Evolutionary conservation across 2,329 filamentous ascomycete species (phyloP), one percentile per base, ranked within the genome.

Genomic region (Fusarium sp.): DNA sequence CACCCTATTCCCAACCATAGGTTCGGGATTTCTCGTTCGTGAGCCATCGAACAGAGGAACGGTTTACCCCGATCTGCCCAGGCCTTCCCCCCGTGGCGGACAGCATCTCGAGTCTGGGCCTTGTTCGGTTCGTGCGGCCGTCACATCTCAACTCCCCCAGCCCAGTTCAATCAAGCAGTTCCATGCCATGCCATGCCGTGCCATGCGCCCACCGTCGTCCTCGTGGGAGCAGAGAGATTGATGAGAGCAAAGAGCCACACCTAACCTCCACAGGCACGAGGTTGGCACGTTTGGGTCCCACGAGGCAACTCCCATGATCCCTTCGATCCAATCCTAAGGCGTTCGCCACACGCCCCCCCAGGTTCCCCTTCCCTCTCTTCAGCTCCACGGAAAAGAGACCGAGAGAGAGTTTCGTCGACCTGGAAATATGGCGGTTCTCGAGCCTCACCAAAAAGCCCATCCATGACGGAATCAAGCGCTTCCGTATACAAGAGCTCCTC

Each of bases 111-210:
- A 59, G 49, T 58, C 40, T 64, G 56, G 56, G 31, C 56, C 42
- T 46, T 58, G 56, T 40, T 58, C 42, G 38, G 9, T 57, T 10
- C 16, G 8, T 58, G 25, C 23, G 54, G 23, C 11, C 18, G 61
- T 68, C 72, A 68, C 59, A 72, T 65, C 46, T 73, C 65, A 64
- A 42, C 62, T 61, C 23, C 60, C 60, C 36, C 16, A 40, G 36
- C 61, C 56, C 18, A 60, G 38, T 14, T 23, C 14, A n/a, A n/a
- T 42, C 42, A 40, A 20, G 36, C 58, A 53, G 50, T 70, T 53
- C 64, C 70, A 67, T 61, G 70, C 33, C 38, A 40, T 40, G 36
- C 36, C 36, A 42, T 20, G 38, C 38, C 38, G 38, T 42, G 62
- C 50, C 58, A 42, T 58, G 60, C 60, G 33, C 27, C 40, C 53